phyloP scores from a whole-genome alignment of 2,329 filamentous ascomycete genomes.

The Shiraia bambusicola region DNA sequence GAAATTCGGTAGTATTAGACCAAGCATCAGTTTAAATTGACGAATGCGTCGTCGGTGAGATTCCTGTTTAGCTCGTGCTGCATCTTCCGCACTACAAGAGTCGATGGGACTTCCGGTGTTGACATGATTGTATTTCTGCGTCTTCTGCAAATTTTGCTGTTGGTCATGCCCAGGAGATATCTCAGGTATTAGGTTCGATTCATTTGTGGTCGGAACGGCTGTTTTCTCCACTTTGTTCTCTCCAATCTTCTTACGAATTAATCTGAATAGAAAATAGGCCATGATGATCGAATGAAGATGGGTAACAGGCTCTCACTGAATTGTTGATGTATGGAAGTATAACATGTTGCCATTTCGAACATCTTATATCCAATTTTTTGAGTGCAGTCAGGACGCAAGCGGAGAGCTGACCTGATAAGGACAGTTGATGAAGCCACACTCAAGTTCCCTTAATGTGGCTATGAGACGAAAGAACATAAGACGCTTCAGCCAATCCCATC shows the following conservation, averaged over 20 bases:
- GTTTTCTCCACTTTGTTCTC: conserved; percentile 25
- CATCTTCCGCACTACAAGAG: conserved; percentile 14
- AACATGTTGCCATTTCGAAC: background rate
- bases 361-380: conserved; percentile 12
- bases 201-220: conserved; percentile 21
- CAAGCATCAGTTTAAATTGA: conserved; percentile 61
- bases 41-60: conserved; percentile 43
- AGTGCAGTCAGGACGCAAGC: background rate
- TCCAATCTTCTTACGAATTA: conserved; percentile 24
- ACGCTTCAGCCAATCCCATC: background rate
- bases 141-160: background rate
- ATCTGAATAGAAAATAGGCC: conserved; percentile 31
- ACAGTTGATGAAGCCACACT: background rate
- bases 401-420: conserved; percentile 9
- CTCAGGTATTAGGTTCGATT: conserved; percentile 27
- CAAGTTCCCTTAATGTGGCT: conserved; percentile 6
- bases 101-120: conserved; percentile 6
- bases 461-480: background rate
- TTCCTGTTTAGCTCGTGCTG: conserved; percentile 14
- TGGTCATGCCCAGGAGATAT: conserved; percentile 3
- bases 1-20: conserved; percentile 62
- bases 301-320: background rate
- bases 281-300: conserved; percentile 7
- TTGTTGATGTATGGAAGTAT: background rate
- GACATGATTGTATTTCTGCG: background rate